Evolutionary conservation across 2,329 filamentous ascomycete species (phyloP).

Genomic region (Ophiosphaerella korrae): DNA sequence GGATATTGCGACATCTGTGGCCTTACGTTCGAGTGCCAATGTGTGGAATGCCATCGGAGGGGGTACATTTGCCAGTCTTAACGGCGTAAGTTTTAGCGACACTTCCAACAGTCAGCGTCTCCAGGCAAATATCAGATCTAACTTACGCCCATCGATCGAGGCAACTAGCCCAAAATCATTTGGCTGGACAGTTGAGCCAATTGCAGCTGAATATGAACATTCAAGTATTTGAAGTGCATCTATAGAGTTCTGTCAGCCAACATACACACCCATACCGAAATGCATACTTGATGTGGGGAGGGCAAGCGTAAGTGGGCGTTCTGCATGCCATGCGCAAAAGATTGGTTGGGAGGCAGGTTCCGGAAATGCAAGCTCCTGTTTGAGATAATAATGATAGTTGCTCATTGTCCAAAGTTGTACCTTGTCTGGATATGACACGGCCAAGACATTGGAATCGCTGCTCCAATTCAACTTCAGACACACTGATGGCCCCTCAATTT

Average conservation of each 20-base stretch:
- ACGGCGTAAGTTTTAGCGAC: constrained; percentile 80
- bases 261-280: neutral
- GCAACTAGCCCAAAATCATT: constrained; percentile 79
- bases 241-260: constrained; percentile 14
- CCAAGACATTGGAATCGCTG: constrained; percentile 85
- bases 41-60: constrained; percentile 91
- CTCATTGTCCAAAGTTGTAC: constrained; percentile 96
- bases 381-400: constrained; percentile 98
- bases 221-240: constrained; percentile 65
- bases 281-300: constrained; percentile 49
- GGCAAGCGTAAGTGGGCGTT: constrained; percentile 74
- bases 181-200: constrained; percentile 72
- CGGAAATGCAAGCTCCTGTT: constrained; percentile 72
- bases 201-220: constrained; percentile 67
- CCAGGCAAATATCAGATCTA: neutral
- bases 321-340: constrained; percentile 74
- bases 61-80: constrained; percentile 82
- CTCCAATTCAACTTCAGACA: constrained; percentile 82
- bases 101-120: constrained; percentile 41
- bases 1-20: constrained; percentile 75
- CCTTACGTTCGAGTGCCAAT: constrained; percentile 64
- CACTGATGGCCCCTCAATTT: constrained; percentile 59
- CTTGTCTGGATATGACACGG: constrained; percentile 73
- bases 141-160: constrained; percentile 78
- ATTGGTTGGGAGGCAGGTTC: constrained; percentile 19